Evolutionary conservation across 2,329 filamentous ascomycete genomes (phyloP).

Genomic region (Aspergillus niger): DNA sequence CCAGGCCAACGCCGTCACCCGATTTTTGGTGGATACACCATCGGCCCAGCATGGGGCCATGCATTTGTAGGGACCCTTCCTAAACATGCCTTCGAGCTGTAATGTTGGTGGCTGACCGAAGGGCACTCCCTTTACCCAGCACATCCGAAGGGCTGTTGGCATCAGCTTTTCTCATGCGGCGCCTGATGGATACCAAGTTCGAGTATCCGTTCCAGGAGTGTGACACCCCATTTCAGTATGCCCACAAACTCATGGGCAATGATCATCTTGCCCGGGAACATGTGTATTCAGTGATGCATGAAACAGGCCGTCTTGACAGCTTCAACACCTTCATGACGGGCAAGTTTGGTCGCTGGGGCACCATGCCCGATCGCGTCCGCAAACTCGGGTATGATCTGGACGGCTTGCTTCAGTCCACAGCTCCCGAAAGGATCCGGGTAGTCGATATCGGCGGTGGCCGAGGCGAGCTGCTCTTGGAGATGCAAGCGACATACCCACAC

Average conservation of each 20-base stretch:
- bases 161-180: conserved; percentile 39
- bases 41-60: conserved; percentile 40
- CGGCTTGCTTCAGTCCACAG: conserved; percentile 20
- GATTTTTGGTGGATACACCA: conserved; percentile 37
- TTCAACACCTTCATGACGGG: conserved; percentile 44
- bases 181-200: conserved; percentile 37
- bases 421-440: conserved; percentile 25
- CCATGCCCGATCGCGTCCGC: conserved; percentile 34
- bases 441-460: conserved; percentile 44
- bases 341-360: conserved; percentile 40
- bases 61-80: conserved; percentile 34
- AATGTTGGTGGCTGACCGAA: neutral
- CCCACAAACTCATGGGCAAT: conserved; percentile 35
- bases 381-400: conserved; percentile 37
- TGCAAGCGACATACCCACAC: conserved; percentile 37
- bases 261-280: conserved; percentile 32
- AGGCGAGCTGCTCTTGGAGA: conserved; percentile 40
- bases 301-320: conserved; percentile 40
- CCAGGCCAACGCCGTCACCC: conserved; percentile 36
- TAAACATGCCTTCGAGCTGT: no score
- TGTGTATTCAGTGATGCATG: conserved; percentile 41
- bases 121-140: conserved; percentile 13
- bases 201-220: conserved; percentile 39
- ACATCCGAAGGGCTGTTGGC: conserved; percentile 40
- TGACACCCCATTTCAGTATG: conserved; percentile 39